Percentiles rank a stretch among this genome's conserved stretches.
phyloP scores from a whole-genome alignment of 2,329 filamentous ascomycete genomes.

The Rhinocladiella mackenziei region DNA sequence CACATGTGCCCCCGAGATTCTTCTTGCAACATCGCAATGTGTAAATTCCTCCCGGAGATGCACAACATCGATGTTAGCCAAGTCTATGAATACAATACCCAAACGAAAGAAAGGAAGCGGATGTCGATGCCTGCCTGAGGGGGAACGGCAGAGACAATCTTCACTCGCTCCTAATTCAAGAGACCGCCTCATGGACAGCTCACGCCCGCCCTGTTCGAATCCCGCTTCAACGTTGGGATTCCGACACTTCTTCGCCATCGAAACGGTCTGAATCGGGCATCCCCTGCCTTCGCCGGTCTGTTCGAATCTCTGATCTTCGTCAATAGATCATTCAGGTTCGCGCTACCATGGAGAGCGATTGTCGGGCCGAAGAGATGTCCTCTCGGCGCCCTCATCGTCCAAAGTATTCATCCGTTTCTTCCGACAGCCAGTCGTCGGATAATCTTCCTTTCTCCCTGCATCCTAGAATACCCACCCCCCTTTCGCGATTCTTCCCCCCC shows the following conservation, averaged over 20 bases:
- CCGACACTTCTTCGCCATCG: no score
- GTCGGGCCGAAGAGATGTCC: background rate
- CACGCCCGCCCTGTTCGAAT: background rate
- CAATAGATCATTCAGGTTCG: slow-evolving; percentile 6
- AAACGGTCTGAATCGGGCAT: no score
- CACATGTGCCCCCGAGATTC: slow-evolving; percentile 23
- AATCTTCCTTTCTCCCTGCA: slow-evolving; percentile 1
- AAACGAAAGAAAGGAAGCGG: slow-evolving; percentile 14
- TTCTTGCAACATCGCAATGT: slow-evolving; percentile 14
- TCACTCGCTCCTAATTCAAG: background rate
- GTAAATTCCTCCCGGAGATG: slow-evolving; percentile 25
- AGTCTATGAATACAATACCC: slow-evolving; percentile 19
- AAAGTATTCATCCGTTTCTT: background rate
- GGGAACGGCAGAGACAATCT: slow-evolving; percentile 9
- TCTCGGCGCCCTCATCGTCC: background rate
- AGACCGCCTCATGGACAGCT: background rate
- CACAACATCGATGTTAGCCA: slow-evolving; percentile 22
- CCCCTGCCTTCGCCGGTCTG: background rate
- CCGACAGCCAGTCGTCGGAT: background rate
- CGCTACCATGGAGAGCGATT: background rate
- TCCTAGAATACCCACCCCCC: slow-evolving; percentile 15
- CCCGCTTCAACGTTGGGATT: no score
- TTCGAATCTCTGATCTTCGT: slow-evolving; percentile 5
- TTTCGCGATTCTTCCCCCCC: slow-evolving; percentile 7
- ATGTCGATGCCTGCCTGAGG: slow-evolving; percentile 16